Evolutionary conservation across 306 rosid genomes (phyloP).

Genomic region (Cyclanthera cordifolia): DNA sequence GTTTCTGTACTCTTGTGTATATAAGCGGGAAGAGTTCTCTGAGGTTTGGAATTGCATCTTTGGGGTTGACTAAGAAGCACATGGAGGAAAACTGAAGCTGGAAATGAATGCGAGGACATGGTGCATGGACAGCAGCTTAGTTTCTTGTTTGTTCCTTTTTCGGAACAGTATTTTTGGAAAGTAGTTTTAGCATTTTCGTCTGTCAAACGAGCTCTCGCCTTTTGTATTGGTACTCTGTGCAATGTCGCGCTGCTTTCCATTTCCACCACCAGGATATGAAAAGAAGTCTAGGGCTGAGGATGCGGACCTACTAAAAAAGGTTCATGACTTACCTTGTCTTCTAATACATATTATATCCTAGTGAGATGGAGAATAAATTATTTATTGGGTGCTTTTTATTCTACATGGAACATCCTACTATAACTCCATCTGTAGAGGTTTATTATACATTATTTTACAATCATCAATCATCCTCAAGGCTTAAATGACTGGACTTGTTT

Average conservation of each 20-base stretch:
- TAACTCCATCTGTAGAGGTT: neutral
- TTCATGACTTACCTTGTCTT: slow-evolving; percentile 26
- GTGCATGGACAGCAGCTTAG: slow-evolving; percentile 97
- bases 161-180: slow-evolving; percentile 47
- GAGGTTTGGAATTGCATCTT: slow-evolving; percentile 21
- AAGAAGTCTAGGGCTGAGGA: slow-evolving; percentile 63
- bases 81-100: slow-evolving; percentile 56
- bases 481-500: slow-evolving; percentile 7
- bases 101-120: slow-evolving; percentile 89
- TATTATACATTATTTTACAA: neutral
- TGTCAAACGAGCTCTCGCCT: slow-evolving; percentile 32
- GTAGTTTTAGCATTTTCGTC: slow-evolving; percentile 34
- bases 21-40: slow-evolving; percentile 19
- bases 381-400: neutral
- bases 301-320: slow-evolving; percentile 65
- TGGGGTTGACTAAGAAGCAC: slow-evolving; percentile 33
- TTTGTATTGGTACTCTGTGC: slow-evolving; percentile 49
- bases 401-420: neutral
- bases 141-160: slow-evolving; percentile 70
- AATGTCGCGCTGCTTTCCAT: slow-evolving; percentile 99
- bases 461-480: neutral
- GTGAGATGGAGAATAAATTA: neutral
- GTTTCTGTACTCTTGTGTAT: neutral
- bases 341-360: neutral
- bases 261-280: slow-evolving; percentile 93